A percentile compares a stretch with the other conserved stretches of the same genome.
Evolutionary conservation across 208 protist species (phyloP).

Genomic region (Leishmania tarentolae): DNA sequence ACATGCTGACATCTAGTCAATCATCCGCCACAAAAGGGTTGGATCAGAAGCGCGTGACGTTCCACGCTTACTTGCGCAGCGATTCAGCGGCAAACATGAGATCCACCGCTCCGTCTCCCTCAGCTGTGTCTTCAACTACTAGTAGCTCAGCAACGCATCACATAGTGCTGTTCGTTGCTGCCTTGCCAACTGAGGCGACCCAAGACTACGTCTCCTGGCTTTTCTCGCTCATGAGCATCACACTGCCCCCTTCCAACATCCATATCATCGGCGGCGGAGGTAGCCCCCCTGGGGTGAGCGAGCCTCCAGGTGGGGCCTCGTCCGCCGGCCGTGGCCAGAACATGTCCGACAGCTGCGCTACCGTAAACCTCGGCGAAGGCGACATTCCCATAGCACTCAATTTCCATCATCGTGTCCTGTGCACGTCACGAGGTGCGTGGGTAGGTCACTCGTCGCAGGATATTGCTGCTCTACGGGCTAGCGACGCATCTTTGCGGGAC

Average conservation of each 20-base stretch:
- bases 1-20: neutral
- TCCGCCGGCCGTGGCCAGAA: neutral
- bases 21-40: neutral
- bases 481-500: conserved; percentile 26
- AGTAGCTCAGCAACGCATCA: neutral
- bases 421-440: conserved; percentile 32
- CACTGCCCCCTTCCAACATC: conserved; percentile 12
- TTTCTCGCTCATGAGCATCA: conserved; percentile 39
- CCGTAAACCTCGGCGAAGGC: conserved; percentile 14
- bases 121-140: neutral
- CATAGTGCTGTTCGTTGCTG: conserved; percentile 51
- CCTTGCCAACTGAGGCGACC: conserved; percentile 33
- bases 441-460: conserved; percentile 31
- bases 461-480: conserved; percentile 25
- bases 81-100: neutral
- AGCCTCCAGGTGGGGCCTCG: neutral
- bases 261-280: conserved; percentile 25
- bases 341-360: conserved; percentile 22
- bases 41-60: conserved; percentile 27
- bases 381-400: conserved; percentile 39
- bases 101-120: neutral
- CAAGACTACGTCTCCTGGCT: conserved; percentile 57
- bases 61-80: conserved; percentile 27
- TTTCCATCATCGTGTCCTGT: conserved; percentile 35
- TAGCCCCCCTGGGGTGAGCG: neutral